phyloP scores from a whole-genome alignment of 257 asterid genomes.

The Solanum phureja region DNA sequence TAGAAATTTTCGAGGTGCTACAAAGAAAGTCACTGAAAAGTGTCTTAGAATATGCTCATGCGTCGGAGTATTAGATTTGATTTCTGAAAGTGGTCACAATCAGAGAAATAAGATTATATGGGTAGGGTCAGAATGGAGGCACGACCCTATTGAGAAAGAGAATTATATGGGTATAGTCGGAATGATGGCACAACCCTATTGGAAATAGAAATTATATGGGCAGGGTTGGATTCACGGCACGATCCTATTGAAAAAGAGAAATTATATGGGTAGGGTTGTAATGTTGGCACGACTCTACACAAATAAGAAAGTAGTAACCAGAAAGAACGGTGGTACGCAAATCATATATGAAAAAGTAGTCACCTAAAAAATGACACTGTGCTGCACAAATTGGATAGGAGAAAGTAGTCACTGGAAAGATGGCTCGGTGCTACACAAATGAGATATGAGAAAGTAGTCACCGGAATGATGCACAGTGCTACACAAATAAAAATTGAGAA shows the following conservation, averaged over 20 bases:
- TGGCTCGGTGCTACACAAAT: background rate
- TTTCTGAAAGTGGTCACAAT: background rate
- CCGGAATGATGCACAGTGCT: background rate
- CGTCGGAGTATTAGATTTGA: too few species aligned
- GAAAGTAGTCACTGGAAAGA: background rate
- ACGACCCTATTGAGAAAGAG: background rate
- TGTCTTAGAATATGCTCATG: background rate
- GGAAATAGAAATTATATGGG: background rate
- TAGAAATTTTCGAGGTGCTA: background rate
- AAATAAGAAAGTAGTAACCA: background rate
- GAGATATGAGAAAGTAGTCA: background rate
- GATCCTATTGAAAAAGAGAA: background rate
- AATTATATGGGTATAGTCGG: background rate
- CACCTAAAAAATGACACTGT: background rate
- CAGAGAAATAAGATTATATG: too few species aligned
- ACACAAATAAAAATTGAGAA: background rate
- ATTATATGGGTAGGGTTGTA: background rate
- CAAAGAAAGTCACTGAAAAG: background rate
- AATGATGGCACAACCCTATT: background rate
- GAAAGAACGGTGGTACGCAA: background rate
- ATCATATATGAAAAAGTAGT: background rate
- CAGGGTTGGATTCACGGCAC: background rate
- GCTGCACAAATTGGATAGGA: background rate
- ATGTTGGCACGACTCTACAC: background rate
- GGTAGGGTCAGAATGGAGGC: background rate